A percentile compares a stretch with the other conserved stretches of the same genome.
These are phyloP conservation scores for Phialophora chinensis DNA, from an alignment of 2,329 filamentous ascomycete genomes.

Conservation along the genomic window DNA sequence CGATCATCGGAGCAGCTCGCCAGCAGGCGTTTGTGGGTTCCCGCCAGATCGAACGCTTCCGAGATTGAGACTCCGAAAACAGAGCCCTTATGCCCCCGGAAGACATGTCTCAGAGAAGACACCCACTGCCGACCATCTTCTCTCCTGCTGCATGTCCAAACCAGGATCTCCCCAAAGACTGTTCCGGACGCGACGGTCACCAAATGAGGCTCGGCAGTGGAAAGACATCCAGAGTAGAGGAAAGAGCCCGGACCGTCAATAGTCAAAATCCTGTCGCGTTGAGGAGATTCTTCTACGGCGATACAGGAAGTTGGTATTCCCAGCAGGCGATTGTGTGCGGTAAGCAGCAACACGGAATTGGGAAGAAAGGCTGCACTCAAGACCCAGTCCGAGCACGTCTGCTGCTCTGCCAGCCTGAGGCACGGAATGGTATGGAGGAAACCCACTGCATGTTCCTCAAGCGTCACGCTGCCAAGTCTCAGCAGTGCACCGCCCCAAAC, in stretches of 20 bases:
- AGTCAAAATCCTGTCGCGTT: constrained; percentile 46
- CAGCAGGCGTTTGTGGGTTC: constrained; percentile 65
- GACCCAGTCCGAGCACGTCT: constrained; percentile 74
- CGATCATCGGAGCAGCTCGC: constrained; percentile 95
- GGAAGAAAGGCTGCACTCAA: constrained; percentile 62
- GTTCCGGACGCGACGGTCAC: constrained; percentile 86
- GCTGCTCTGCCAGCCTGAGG: constrained; percentile 50
- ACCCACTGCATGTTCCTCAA: background rate
- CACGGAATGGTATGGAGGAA: background rate
- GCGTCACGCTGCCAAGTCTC: constrained; percentile 40
- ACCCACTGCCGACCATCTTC: constrained; percentile 35
- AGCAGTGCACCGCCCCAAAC: constrained; percentile 71
- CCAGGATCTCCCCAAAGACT: constrained; percentile 89
- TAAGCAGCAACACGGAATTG: constrained; percentile 67
- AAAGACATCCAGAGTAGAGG: constrained; percentile 80
- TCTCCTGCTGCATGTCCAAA: constrained; percentile 72
- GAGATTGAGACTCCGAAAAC: constrained; percentile 90
- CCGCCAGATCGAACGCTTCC: constrained; percentile 51
- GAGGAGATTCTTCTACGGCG: constrained; percentile 34
- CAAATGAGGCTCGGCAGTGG: constrained; percentile 62
- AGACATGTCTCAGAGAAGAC: constrained; percentile 60
- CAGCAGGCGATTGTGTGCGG: constrained; percentile 84
- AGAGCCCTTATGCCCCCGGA: constrained; percentile 82
- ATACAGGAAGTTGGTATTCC: constrained; percentile 47
- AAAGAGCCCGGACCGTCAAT: constrained; percentile 73